These are phyloP conservation scores for Kwoniella botswanensis DNA, from an alignment of 768 basidiomycete genomes.

Conservation along the genomic window DNA sequence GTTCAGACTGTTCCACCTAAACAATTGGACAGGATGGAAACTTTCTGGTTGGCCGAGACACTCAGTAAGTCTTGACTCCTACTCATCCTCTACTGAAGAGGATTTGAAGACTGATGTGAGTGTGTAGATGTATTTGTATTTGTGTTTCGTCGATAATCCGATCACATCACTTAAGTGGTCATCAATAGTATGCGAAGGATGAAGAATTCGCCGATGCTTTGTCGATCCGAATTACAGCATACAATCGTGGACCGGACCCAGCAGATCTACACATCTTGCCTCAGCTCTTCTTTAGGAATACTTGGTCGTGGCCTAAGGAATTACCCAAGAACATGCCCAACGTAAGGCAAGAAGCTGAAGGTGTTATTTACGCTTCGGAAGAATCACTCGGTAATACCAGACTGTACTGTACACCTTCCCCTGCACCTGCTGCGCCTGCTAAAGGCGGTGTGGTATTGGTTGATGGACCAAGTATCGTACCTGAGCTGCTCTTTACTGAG, in stretches of 20 bases:
- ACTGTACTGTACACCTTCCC: constrained; percentile 88
- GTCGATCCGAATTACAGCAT: constrained; percentile 91
- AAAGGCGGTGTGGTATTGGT: constrained; percentile 65
- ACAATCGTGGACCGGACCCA: constrained; percentile 94
- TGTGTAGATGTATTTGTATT: constrained; percentile 74
- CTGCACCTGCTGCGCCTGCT: constrained; percentile 78
- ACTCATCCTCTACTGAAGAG: background rate
- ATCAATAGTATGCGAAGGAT: constrained; percentile 99
- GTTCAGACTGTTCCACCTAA: constrained; percentile 75
- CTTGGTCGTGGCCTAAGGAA: constrained; percentile 86
- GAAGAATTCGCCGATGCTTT: constrained; percentile 85
- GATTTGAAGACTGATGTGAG: background rate
- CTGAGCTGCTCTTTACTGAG: constrained; percentile 90
- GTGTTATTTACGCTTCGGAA: constrained; percentile 67
- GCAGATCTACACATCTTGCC: constrained; percentile 93
- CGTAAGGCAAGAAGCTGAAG: constrained; percentile 57
- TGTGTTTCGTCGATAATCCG: no score
- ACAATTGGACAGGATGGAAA: constrained; percentile 91
- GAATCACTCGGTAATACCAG: constrained; percentile 74
- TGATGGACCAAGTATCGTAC: constrained; percentile 71
- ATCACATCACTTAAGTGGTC: no score
- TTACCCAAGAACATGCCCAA: constrained; percentile 58
- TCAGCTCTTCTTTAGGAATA: constrained; percentile 96
- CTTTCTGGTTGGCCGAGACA: constrained; percentile 75
- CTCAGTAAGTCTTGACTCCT: constrained; percentile 36